phyloP scores from a whole-genome alignment of 2,329 filamentous ascomycete genomes.

The Thielaviopsis musarum region DNA sequence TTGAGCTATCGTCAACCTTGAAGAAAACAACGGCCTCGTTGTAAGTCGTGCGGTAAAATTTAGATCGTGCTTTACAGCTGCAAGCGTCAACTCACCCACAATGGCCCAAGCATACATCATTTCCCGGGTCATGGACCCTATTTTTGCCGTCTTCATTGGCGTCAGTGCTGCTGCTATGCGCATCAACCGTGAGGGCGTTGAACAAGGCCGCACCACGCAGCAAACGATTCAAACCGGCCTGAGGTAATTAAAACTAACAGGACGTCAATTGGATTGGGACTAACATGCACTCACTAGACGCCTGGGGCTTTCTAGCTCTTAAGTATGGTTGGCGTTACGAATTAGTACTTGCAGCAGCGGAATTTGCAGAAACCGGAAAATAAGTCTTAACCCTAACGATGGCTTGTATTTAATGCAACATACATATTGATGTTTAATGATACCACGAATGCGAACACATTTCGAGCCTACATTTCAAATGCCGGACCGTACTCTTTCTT shows the following conservation, averaged over 20 bases:
- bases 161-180: conserved; percentile 36
- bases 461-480: conserved; percentile 22
- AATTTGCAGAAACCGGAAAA: not conserved
- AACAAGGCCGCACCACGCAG: conserved; percentile 34
- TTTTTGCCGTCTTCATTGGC: conserved; percentile 41
- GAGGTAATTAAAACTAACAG: conserved; percentile 19
- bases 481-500: conserved; percentile 47
- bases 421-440: not conserved
- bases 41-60: too few species aligned
- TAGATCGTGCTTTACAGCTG: not conserved
- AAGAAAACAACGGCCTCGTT: not conserved
- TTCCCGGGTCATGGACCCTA: conserved; percentile 39
- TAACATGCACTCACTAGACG: conserved; percentile 14
- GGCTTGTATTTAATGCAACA: not conserved
- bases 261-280: not conserved
- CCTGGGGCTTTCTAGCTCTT: conserved; percentile 12
- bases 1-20: not conserved
- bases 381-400: not conserved
- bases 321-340: not conserved
- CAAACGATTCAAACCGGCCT: conserved; percentile 32
- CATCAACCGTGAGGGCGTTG: conserved; percentile 43
- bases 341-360: not conserved
- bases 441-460: not conserved
- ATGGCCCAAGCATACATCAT: conserved; percentile 41
- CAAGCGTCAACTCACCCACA: conserved; percentile 23